Base-by-base conservation (phyloP, 495 filamentous ascomycete species). In the Lasiosphaeris hirsuta region DNA sequence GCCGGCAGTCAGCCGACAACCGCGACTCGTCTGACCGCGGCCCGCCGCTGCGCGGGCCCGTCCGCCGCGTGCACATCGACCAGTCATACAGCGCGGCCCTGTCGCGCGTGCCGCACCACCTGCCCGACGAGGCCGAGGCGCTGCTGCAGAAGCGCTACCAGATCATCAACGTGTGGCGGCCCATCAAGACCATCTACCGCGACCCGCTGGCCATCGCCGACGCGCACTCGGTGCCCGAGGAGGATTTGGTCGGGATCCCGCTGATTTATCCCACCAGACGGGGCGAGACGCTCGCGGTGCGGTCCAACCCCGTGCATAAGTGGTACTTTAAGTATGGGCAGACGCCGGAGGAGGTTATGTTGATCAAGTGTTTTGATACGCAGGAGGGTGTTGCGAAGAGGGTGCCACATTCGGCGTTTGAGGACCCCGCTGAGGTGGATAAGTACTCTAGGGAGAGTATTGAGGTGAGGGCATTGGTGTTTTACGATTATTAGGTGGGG, bases 271-370 rank as follows among this genome's bases (percentile, higher is more conserved):
- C 89, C 3, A 69, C 85, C 50, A 81, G 86, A 7, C 82, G 73
- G 23, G 90, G 90, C 9, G 88, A 90, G 77, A 93, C 89, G 2
- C 84, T 84, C 43, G 77, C 74, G 0, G 88, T 95, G 34, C 75
- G 76, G 56, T 79, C 81, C 36, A 81, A 81, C 54, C 61, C 72
- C 10, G 60, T 52, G 0, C 84, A 90, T 70, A 72, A 77, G 62
- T 96, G 90, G 89, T 84, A 82, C 66, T 96, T 94, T 71, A 88
- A 88, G 82, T 85, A 81, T 48, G 87, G 84, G 1, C 78, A 86
- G 63, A 75, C 75, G 17, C 82, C 86, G 5, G 72, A 82, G 47
- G 72, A 87, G 72, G 83, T 86, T 10, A 73, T 82, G 23, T 60
- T 90, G 48, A 87, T 90, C 69, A 89, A 89, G 72, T 89, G 86